Percentiles rank a stretch among this genome's conserved stretches.
These are phyloP conservation scores for Clonostachys rhizophaga DNA, from an alignment of 2,329 filamentous ascomycete species.

Conservation along the genomic window DNA sequence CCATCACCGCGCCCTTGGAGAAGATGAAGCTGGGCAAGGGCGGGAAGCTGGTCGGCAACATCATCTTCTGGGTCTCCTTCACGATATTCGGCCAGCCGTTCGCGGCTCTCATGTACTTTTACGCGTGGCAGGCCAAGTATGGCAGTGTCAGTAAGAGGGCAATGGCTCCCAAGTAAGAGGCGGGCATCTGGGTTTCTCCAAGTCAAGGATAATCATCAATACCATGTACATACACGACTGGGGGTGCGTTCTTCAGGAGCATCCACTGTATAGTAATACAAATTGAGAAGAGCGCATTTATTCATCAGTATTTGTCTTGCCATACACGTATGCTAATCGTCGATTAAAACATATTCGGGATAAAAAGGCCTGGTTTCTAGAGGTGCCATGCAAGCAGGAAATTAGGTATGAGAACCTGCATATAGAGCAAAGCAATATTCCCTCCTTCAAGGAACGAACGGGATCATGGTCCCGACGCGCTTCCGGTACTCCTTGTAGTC, in stretches of 20 bases:
- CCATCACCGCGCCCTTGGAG: slow-evolving; percentile 72
- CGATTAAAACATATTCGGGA: too few species aligned
- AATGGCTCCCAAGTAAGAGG: background rate
- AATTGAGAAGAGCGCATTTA: too few species aligned
- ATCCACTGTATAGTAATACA: too few species aligned
- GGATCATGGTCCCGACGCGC: slow-evolving; percentile 73
- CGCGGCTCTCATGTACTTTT: slow-evolving; percentile 90
- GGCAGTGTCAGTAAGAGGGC: slow-evolving; percentile 63
- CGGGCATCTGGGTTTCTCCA: background rate
- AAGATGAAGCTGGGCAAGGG: slow-evolving; percentile 67
- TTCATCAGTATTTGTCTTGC: too few species aligned
- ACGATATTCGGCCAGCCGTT: slow-evolving; percentile 93
- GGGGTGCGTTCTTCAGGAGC: background rate
- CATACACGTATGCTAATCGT: too few species aligned
- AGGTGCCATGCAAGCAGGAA: too few species aligned
- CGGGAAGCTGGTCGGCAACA: slow-evolving; percentile 81
- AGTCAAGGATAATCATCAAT: background rate
- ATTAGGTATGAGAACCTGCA: too few species aligned
- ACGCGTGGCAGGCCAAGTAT: slow-evolving; percentile 98
- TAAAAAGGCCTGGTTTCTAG: too few species aligned
- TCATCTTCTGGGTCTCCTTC: slow-evolving; percentile 95
- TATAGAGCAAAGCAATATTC: background rate
- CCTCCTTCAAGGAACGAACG: slow-evolving; percentile 43
- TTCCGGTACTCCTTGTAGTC: slow-evolving; percentile 74
- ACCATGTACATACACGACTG: background rate